Evolutionary conservation across 2,329 filamentous ascomycete species (phyloP).

Genomic region (Cercospora zeina): DNA sequence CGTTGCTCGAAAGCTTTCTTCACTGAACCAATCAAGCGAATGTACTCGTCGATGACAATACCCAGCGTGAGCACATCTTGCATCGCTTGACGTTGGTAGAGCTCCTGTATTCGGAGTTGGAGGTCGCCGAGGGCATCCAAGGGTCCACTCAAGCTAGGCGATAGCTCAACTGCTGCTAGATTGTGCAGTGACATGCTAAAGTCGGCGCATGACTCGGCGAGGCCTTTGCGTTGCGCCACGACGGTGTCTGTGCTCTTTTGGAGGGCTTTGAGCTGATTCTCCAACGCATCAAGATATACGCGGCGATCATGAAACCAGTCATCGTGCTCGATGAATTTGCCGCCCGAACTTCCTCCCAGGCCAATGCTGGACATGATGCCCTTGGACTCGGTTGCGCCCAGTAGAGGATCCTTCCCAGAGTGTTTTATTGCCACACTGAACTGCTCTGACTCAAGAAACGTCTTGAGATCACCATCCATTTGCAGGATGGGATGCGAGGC

Average conservation of each 20-base stretch:
- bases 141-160: conserved; percentile 80
- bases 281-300: conserved; percentile 89
- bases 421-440: conserved; percentile 98
- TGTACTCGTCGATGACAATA: conserved; percentile 98
- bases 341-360: conserved; percentile 67
- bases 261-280: conserved; percentile 80
- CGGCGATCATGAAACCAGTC: conserved; percentile 99
- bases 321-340: conserved; percentile 96
- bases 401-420: conserved; percentile 75
- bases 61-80: conserved; percentile 95
- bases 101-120: conserved; percentile 87
- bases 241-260: conserved; percentile 94
- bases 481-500: conserved; percentile 86
- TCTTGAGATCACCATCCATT: conserved; percentile 89
- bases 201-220: conserved; percentile 89
- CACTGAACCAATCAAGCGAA: conserved; percentile 89
- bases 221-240: conserved; percentile 84
- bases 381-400: conserved; percentile 76
- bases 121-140: conserved; percentile 90
- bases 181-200: conserved; percentile 93
- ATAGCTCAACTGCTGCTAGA: conserved; percentile 88
- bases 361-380: conserved; percentile 78
- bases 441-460: conserved; percentile 93
- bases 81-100: conserved; percentile 95
- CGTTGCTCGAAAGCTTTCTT: conserved; percentile 91